Evolutionary conservation across 805 yeast genomes (phyloP), one percentile per base, ranked within the genome.

Genomic region (Ogataea zsoltii): DNA sequence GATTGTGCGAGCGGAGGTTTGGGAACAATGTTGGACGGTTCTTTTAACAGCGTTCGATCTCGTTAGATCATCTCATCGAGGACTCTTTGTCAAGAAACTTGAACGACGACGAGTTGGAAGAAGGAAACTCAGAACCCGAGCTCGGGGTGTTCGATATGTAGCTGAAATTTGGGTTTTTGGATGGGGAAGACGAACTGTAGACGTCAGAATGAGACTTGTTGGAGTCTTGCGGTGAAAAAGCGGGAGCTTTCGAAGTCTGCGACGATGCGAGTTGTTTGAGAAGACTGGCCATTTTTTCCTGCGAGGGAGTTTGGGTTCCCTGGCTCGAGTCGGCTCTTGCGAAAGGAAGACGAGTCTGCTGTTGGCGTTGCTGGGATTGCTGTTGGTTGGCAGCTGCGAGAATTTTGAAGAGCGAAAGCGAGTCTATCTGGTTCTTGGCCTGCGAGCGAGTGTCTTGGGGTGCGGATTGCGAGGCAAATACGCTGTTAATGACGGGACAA

Each of bases 401-500:
- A 32, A 54, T 54, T 36, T 52, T 54, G 37, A 50, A 50, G 19
- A 54, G 43, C 15, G 58, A 52, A 6, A 44, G 31, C 11, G 56
- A 45, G 38, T 54, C 58, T 23, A 51, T 45, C 28, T 46, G 50
- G 11, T 31, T 41, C 13, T 25, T 37, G 31, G 30, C 25, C 14
- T 29, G 46, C 5, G 50, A 16, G n/a, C 37, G 44, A 39, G 32
- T 30, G 25, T 37, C 25, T 4, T 15, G 31, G 9, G 40, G 17
- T 4, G 32, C n/a, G 7, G 21, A 15, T n/a, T 26, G 40, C 13
- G 33, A 5, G 14, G 32, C 16, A 17, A 37, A 37, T 5, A 28
- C 40, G 32, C 40, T 33, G 44, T 38, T 48, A n/a, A 49, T 18
- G 11, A 61, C 40, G 16, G 87, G 87, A 53, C 83, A 82, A 62